Evolutionary conservation across 345 rosid genomes (phyloP), one percentile per base, ranked within the genome.

Genomic region (Trapa bicornis): DNA sequence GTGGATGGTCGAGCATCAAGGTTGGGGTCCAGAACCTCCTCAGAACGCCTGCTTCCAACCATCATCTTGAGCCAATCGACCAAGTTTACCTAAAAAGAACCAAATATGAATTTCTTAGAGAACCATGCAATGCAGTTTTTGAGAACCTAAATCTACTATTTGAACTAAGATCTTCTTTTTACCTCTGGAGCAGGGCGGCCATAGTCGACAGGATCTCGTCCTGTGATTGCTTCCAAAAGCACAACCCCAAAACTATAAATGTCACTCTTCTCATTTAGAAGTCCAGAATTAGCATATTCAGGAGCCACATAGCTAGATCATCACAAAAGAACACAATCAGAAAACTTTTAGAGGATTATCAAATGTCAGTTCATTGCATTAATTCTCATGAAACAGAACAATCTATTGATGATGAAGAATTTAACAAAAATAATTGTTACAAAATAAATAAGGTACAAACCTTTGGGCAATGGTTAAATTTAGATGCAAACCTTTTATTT

Each of bases 41-140:
- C 97, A 8, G 94, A 80, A 35, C 81, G 87, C 74, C 89, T 83
- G 77, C 79, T 87, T 56, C 87, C 94, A 29, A 93, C 94, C 97
- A 88, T 93, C 82, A 80, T 83, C 89, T 93, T 89, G 50, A 93
- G 75, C 96, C 97, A 93, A 74, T 93, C 98, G 65, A 93, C 97
- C 86, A 93, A 78, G 84, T 93, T 89, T 71, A 85, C 94, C 97
- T 88, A 70, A 58, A 68, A 65, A 14, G 29, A 60, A 70, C 68
- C 56, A 38, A 61, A 47, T 58, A 37, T 43, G 41, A 52, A 39
- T 36, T 5, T 12, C 39, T 43, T 43, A 58, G 52, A 37, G n/a
- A 36, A 37, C 4, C 33, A 14, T 7, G 7, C 0, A 3, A 3
- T 2, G 1, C 9, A 37, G 63, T 17, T 47, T 37, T 37, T 10